These are phyloP conservation scores for Cnidoscolus chayamansa DNA, from an alignment of 441 rosid species.

Conservation along the genomic window DNA sequence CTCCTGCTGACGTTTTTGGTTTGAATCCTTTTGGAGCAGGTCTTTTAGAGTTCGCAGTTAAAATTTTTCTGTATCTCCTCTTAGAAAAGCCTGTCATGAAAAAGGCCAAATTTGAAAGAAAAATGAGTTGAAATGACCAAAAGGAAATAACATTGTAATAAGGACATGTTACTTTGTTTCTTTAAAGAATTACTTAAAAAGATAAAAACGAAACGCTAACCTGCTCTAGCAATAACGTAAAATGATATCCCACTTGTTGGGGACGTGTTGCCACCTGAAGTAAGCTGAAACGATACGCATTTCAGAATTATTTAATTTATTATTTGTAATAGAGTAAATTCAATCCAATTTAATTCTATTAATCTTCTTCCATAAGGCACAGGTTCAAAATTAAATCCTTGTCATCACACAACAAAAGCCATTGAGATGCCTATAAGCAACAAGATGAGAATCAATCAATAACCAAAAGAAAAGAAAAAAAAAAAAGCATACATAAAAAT, in stretches of 20 bases:
- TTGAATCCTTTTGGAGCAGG: slow-evolving; percentile 48
- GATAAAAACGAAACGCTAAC: slow-evolving; percentile 26
- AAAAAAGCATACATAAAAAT: neutral
- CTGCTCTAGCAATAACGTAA: slow-evolving; percentile 57
- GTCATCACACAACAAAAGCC: slow-evolving; percentile 3
- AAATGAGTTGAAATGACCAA: slow-evolving; percentile 5
- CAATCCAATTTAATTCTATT: slow-evolving; percentile 9
- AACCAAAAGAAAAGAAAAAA: neutral
- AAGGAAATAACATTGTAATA: neutral
- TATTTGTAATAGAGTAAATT: neutral
- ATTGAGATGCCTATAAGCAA: neutral
- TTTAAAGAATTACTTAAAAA: neutral
- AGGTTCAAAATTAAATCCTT: neutral
- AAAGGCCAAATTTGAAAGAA: slow-evolving; percentile 10
- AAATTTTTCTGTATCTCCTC: slow-evolving; percentile 54
- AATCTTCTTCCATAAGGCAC: neutral
- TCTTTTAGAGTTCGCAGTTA: slow-evolving; percentile 47
- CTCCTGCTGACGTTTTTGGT: slow-evolving; percentile 41
- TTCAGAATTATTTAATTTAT: neutral
- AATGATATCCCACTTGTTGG: slow-evolving; percentile 39
- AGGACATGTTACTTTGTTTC: neutral
- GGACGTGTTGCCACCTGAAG: slow-evolving; percentile 39
- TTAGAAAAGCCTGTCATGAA: slow-evolving; percentile 56
- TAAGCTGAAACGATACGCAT: slow-evolving; percentile 46
- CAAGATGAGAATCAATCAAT: neutral